Evolutionary conservation across 2,329 filamentous ascomycete genomes (phyloP), one percentile per base, ranked within the genome.

Genomic region (Calonectria ilicicola): DNA sequence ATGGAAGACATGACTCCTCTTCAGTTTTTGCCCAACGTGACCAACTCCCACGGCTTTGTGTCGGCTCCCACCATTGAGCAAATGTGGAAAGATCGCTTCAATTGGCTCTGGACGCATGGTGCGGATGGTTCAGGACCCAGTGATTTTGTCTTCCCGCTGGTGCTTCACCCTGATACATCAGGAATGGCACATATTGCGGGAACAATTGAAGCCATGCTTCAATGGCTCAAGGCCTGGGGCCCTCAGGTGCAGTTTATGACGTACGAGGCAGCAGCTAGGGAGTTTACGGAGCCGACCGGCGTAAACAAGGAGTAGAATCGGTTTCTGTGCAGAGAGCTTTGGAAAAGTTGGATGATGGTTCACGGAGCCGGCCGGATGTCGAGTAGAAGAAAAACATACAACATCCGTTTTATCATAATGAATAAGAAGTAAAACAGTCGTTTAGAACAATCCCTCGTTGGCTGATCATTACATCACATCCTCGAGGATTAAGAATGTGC

Each of bases 1-100:
- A 74, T 67, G 62, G 72, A 74, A 56, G 72, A 74, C 29, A 70
- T 70, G 63, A 74, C 70, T 26, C 72, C 70, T 10, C 42, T 74
- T 38, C 66, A 72, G 27, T 74, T 70, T 23, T 62, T 67, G n/a
- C 72, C 72, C 56, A 66, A 74, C 27, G 63, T 67, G 35, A 27
- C 65, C 5, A 67, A 69, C 17, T 67, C 70, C 40, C 66, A 70
- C 29, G 72, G 72, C n/a, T 74, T 51, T 5, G 70, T 72, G 17
- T 26, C 63, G 7, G 35, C 42, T 27, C 21, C 21, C 15, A 44
- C 53, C n/a, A 53, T 71, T 15, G 69, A 71, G 23, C 29, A 67
- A 19, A 71, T 71, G 69, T 71, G 69, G 69, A 66, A 63, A 23
- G 69, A 71, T 51, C 51, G 63, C 23, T 71, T 71, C 49, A 67